Conservation (phyloP, 2,329 filamentous ascomycete species). For the Diaporthe amygdali region DNA sequence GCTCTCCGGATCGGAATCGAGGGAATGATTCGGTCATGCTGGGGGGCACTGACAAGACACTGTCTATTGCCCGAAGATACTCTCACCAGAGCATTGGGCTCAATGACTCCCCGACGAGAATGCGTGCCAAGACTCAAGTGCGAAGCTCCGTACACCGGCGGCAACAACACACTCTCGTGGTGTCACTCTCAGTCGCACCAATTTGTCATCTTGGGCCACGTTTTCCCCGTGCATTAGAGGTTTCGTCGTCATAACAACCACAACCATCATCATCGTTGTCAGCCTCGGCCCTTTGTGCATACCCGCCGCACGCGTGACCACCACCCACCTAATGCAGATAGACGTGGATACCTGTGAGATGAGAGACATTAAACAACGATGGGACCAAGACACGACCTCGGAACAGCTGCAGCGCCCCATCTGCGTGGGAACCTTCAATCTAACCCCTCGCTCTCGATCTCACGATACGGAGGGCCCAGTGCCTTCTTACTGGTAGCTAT, state of each 20-base stretch:
- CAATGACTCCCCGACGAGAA: neutral
- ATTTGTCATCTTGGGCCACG: constrained; percentile 14
- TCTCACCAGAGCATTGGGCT: neutral
- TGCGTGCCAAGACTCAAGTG: neutral
- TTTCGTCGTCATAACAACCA: neutral
- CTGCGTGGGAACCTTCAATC: constrained; percentile 3
- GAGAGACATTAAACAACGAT: neutral
- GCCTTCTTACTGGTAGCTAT: neutral
- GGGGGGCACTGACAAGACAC: neutral
- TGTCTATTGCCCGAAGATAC: neutral
- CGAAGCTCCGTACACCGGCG: neutral
- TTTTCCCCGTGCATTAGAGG: neutral
- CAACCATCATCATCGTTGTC: neutral
- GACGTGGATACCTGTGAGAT: neutral
- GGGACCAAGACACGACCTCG: neutral
- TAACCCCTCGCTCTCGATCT: constrained; percentile 2
- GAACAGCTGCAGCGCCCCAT: constrained; percentile 6
- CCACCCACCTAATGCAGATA: neutral
- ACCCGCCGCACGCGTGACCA: neutral
- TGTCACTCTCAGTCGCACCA: neutral
- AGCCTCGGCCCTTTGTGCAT: neutral
- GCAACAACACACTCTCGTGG: neutral
- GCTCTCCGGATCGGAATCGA: neutral
- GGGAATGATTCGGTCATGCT: neutral
- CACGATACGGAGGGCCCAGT: neutral